Conservation (phyloP, 23 red algal genomes). For the Gracilaria domingensis region DNA sequence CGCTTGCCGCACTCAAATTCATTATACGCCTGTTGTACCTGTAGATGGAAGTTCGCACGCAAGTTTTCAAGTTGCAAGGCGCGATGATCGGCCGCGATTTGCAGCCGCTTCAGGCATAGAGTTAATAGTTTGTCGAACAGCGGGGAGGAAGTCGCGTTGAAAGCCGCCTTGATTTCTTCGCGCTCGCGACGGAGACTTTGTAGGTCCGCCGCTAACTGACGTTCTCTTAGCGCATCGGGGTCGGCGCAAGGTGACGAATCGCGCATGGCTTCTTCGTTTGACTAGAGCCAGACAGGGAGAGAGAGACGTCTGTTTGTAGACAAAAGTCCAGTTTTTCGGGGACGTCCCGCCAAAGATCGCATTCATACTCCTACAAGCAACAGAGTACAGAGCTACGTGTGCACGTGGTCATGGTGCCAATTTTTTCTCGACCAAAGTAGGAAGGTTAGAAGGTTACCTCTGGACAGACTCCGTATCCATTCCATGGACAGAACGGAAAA, state of each 20-base stretch:
- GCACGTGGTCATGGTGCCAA: too few species aligned
- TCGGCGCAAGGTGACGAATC: neutral
- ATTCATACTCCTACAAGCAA: too few species aligned
- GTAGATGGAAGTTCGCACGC: slow-evolving; percentile 24
- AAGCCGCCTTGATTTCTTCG: slow-evolving; percentile 12
- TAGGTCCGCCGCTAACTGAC: neutral
- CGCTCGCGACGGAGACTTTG: neutral
- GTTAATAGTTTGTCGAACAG: neutral
- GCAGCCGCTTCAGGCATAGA: slow-evolving; percentile 26
- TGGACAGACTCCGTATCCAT: too few species aligned
- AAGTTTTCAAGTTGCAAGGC: slow-evolving; percentile 43
- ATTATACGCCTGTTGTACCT: slow-evolving; percentile 58
- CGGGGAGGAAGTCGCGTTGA: neutral
- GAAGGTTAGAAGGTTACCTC: too few species aligned
- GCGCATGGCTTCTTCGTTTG: neutral
- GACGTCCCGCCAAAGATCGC: too few species aligned
- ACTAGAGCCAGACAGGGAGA: too few species aligned
- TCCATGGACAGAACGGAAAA: too few species aligned
- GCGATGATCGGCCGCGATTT: slow-evolving; percentile 38
- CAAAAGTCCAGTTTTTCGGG: too few species aligned
- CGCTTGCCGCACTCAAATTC: slow-evolving; percentile 50
- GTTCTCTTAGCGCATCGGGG: neutral
- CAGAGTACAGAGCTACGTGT: too few species aligned
- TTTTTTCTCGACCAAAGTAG: too few species aligned
- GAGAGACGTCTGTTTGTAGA: too few species aligned